Evolutionary conservation across 306 rosid genomes (phyloP).

Genomic region (Prosopis cineraria): DNA sequence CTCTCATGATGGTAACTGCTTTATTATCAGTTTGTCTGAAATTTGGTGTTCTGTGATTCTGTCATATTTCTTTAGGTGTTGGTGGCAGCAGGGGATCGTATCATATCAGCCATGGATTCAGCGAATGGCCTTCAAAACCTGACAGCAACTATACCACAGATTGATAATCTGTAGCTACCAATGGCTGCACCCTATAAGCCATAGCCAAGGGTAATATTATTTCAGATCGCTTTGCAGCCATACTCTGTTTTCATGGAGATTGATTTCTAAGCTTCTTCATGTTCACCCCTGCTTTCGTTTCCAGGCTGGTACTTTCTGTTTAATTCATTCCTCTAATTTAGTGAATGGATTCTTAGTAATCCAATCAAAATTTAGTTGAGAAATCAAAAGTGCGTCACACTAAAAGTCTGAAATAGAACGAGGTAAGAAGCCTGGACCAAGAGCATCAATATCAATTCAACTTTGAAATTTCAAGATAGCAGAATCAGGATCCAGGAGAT

Average conservation of each 20-base stretch:
- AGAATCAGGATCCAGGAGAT: slow-evolving; percentile 12
- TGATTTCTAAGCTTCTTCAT: background rate
- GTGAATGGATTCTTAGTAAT: background rate
- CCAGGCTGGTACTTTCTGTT: background rate
- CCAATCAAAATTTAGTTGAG: background rate
- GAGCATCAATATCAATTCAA: background rate
- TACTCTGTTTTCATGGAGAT: background rate
- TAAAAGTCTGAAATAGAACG: background rate
- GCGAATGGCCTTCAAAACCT: background rate
- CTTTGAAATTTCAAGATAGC: slow-evolving; percentile 26
- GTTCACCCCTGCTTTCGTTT: background rate
- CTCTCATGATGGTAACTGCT: too few species aligned
- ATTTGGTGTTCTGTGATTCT: background rate
- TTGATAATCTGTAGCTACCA: background rate
- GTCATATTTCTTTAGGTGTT: background rate
- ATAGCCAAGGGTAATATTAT: background rate
- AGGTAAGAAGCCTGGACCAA: background rate
- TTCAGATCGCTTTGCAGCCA: background rate
- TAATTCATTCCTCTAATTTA: background rate
- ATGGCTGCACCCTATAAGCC: background rate
- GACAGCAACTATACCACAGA: background rate
- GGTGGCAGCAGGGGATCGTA: background rate
- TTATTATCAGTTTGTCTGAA: background rate
- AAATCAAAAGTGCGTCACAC: background rate
- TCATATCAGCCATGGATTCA: background rate